Conservation (phyloP, 1,139 yeast genomes). For the Debaryomycetaceae sp. region DNA sequence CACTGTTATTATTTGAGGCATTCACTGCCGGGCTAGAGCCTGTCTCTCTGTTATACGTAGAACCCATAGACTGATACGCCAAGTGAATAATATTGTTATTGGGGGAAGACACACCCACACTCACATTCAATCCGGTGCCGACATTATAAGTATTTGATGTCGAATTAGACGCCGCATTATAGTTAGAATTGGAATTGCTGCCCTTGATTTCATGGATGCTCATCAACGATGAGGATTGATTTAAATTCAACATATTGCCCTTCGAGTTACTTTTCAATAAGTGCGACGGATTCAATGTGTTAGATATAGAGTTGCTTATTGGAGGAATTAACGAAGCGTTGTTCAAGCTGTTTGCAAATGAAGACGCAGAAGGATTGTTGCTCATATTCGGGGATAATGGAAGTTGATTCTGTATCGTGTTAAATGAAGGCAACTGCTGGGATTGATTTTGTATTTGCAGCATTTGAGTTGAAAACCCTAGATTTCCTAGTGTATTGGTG, state of each 20-base stretch:
- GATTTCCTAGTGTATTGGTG: constrained; percentile 3
- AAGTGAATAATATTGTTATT: constrained; percentile 8
- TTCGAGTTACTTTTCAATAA: constrained; percentile 15
- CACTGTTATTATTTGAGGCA: neutral
- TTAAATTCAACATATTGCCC: constrained; percentile 1
- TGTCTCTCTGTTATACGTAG: neutral
- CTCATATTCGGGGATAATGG: constrained; percentile 20
- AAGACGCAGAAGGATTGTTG: constrained; percentile 6
- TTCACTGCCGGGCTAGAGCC: neutral
- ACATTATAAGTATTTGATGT: neutral
- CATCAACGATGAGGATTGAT: constrained; percentile 2
- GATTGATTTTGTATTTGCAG: constrained; percentile 27
- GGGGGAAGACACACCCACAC: constrained; percentile 7
- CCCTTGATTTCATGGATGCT: constrained; percentile 5
- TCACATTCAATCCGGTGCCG: neutral
- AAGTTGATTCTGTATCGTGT: constrained; percentile 32
- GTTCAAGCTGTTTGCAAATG: constrained; percentile 4
- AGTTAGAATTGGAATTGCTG: neutral
- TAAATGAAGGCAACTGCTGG: constrained; percentile 37
- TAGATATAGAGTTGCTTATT: constrained; percentile 10
- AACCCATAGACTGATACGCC: neutral
- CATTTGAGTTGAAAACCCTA: constrained; percentile 11
- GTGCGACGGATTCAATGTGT: constrained; percentile 26
- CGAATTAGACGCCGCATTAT: neutral
- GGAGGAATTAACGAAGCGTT: constrained; percentile 13